These are phyloP conservation scores for Plenodomus tracheiphilus DNA, from an alignment of 2,329 filamentous ascomycete species.

Conservation along the genomic window DNA sequence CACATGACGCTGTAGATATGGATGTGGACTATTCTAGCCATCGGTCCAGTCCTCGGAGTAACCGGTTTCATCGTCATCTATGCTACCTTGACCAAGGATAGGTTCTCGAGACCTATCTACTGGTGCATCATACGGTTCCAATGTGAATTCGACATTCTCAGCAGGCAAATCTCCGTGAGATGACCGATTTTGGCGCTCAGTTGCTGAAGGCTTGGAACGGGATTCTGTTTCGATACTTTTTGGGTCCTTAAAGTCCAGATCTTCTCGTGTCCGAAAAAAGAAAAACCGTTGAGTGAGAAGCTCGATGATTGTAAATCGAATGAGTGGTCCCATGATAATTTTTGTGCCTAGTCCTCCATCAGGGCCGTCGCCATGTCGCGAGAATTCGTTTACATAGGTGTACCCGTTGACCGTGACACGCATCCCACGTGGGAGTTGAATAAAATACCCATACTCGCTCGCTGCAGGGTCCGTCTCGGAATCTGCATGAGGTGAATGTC, in stretches of 20 bases:
- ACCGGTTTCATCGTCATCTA: background rate
- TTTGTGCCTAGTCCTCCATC: background rate
- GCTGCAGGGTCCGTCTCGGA: background rate
- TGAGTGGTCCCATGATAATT: conserved; percentile 21
- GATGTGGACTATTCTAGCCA: background rate
- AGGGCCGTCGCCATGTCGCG: background rate
- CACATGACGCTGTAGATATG: conserved; percentile 1
- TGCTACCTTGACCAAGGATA: background rate
- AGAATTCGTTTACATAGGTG: conserved; percentile 14
- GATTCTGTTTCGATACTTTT: background rate
- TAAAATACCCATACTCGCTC: conserved; percentile 7
- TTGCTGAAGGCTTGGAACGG: background rate
- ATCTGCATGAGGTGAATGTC: background rate
- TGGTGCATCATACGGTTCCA: background rate
- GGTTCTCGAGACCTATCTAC: no score
- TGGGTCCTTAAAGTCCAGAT: background rate
- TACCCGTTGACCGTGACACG: conserved; percentile 20
- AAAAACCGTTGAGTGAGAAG: conserved; percentile 22
- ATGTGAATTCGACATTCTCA: background rate
- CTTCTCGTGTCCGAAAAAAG: conserved; percentile 19
- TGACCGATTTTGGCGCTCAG: background rate
- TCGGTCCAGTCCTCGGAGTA: conserved; percentile 6
- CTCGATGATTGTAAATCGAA: conserved; percentile 24
- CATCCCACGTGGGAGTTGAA: conserved; percentile 9
- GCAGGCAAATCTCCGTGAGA: background rate